Percentiles rank a stretch among this genome's conserved stretches.
These are phyloP conservation scores for Rostrohypoxylon terebratum DNA, from an alignment of 495 filamentous ascomycete genomes.

Conservation along the genomic window DNA sequence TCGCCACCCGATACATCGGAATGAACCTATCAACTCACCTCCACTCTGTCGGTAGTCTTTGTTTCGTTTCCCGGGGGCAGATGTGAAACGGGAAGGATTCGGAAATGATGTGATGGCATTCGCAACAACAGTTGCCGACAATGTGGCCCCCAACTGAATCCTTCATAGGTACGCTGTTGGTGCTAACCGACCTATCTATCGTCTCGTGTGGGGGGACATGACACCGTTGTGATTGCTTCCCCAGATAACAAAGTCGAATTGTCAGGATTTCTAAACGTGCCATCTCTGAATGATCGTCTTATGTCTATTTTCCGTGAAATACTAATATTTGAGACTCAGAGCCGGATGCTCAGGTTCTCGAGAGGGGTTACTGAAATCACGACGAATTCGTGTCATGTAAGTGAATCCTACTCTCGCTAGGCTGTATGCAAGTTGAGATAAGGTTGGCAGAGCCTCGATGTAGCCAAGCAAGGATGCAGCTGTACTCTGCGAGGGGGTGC, in stretches of 20 bases:
- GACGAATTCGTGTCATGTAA: not conserved
- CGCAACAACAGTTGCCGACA: not conserved
- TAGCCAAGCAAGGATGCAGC: not conserved
- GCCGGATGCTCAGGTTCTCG: not conserved
- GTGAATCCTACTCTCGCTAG: not conserved
- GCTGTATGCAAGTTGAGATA: conserved; percentile 22
- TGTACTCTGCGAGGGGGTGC: not conserved
- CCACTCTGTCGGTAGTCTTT: conserved; percentile 7
- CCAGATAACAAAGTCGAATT: not conserved
- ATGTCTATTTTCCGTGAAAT: not conserved
- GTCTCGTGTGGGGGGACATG: not conserved
- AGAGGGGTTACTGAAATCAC: not conserved
- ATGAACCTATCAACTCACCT: not conserved
- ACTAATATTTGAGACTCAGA: not conserved
- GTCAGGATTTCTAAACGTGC: conserved; percentile 12
- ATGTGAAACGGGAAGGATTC: conserved; percentile 34
- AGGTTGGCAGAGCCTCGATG: conserved; percentile 20
- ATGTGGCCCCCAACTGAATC: conserved; percentile 11
- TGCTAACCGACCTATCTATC: not conserved
- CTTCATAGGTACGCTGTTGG: conserved; percentile 5
- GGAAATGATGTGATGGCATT: conserved; percentile 30
- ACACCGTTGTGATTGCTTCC: conserved; percentile 8
- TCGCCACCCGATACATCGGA: conserved; percentile 14
- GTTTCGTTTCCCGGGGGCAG: conserved; percentile 1
- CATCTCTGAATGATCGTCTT: conserved; percentile 28